These are phyloP conservation scores for Mycena belliarum DNA, from an alignment of 768 basidiomycete genomes.

Conservation along the genomic window DNA sequence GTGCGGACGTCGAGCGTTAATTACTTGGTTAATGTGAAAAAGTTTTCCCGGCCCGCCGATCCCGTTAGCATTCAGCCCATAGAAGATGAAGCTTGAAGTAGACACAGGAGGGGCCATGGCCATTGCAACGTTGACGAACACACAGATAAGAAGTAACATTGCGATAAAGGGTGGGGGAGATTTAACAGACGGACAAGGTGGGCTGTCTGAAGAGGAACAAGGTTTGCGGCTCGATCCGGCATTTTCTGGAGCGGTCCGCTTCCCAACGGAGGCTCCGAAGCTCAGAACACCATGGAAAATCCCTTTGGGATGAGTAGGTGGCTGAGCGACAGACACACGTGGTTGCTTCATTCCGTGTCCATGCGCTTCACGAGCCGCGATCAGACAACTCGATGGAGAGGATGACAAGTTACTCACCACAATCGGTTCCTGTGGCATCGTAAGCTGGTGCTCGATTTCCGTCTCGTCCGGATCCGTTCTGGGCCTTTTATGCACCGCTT, in stretches of 20 bases:
- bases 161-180: background rate
- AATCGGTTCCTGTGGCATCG: too few relatives aligned
- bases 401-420: too few relatives aligned
- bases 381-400: too few relatives aligned
- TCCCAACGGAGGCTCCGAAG: too few relatives aligned
- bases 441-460: too few relatives aligned
- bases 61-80: constrained; percentile 1
- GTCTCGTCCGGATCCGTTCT: too few relatives aligned
- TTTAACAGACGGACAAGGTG: too few relatives aligned
- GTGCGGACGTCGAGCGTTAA: background rate
- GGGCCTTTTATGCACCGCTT: too few relatives aligned
- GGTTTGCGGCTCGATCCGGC: too few relatives aligned
- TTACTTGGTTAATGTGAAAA: background rate
- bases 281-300: background rate
- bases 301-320: constrained; percentile 1
- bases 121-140: background rate
- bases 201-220: too few relatives aligned
- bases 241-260: too few relatives aligned
- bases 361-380: background rate
- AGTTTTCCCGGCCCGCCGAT: background rate
- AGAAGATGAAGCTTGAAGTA: background rate
- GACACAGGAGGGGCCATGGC: background rate
- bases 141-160: background rate
- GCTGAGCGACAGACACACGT: background rate
- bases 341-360: background rate